Conservation (phyloP, 176 grass and related monocot genomes). For the Cenchrus purpureus region DNA sequence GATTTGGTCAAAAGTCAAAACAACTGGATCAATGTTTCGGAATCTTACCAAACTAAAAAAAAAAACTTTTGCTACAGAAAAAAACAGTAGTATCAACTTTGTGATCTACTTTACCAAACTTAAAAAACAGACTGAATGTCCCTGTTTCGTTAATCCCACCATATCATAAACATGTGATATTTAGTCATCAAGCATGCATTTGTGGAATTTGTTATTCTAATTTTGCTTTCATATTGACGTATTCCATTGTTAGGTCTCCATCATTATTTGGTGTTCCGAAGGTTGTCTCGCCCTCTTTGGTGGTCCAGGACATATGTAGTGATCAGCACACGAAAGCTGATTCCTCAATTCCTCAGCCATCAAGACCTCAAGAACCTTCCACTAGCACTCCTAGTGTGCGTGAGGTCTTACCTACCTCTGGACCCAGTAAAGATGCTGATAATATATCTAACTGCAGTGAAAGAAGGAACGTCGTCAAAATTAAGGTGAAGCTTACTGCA, state of each 20-base stretch:
- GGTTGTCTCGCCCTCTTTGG: slow-evolving; percentile 34
- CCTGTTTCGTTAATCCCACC: background rate
- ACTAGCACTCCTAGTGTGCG: slow-evolving; percentile 64
- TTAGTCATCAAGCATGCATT: slow-evolving; percentile 30
- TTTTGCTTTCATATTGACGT: slow-evolving; percentile 33
- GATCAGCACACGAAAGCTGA: slow-evolving; percentile 60
- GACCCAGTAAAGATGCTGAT: slow-evolving; percentile 73
- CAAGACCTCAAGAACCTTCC: slow-evolving; percentile 72
- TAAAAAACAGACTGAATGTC: background rate
- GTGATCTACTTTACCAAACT: background rate
- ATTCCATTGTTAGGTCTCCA: slow-evolving; percentile 59
- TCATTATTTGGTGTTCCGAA: slow-evolving; percentile 85
- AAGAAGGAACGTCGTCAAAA: slow-evolving; percentile 89
- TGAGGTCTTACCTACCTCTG: slow-evolving; percentile 61
- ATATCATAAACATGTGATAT: background rate
- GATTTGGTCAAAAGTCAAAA: too few relatives aligned
- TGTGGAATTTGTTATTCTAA: background rate
- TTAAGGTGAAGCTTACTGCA: slow-evolving; percentile 68
- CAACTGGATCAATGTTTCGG: too few relatives aligned
- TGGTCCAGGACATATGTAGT: slow-evolving; percentile 58
- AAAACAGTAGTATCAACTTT: background rate
- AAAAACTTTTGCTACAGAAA: too few relatives aligned
- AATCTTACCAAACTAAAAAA: background rate
- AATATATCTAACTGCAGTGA: slow-evolving; percentile 90
- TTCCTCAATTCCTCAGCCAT: slow-evolving; percentile 52